Evolutionary conservation across 148 eudicot genomes (phyloP).

Genomic region (Polygonum maritimum): DNA sequence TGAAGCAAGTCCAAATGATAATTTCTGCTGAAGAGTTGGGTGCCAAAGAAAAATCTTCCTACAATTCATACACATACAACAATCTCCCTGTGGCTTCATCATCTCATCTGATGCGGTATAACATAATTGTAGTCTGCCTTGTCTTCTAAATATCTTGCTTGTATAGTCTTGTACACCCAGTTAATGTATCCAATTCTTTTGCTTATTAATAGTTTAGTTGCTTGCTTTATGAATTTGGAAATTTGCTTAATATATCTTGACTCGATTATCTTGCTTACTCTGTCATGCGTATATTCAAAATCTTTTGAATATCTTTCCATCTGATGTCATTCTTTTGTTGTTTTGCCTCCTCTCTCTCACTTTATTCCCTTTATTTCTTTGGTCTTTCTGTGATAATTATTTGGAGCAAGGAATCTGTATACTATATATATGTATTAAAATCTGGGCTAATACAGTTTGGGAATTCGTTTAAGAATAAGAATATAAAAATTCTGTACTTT

Average conservation of each 20-base stretch:
- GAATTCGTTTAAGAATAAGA: neutral
- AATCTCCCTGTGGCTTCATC: constrained; percentile 44
- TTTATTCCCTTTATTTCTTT: neutral
- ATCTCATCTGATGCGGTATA: constrained; percentile 45
- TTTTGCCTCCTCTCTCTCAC: neutral
- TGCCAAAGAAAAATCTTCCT: constrained; percentile 56
- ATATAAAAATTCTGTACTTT: neutral
- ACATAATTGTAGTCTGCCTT: constrained; percentile 7
- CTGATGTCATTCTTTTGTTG: neutral
- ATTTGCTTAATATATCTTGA: neutral
- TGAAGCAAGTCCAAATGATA: constrained; percentile 55
- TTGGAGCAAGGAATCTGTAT: neutral
- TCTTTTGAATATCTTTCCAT: neutral
- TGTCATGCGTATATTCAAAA: neutral
- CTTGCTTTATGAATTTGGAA: neutral
- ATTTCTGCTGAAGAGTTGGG: constrained; percentile 72
- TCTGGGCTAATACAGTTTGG: neutral
- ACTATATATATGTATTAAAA: neutral
- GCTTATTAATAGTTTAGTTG: neutral
- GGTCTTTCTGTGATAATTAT: neutral
- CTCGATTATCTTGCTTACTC: neutral
- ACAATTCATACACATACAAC: constrained; percentile 48
- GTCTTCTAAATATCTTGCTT: neutral
- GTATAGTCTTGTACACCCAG: neutral
- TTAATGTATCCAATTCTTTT: neutral